Conservation (phyloP, 345 rosid genomes). For the Salix caprea region DNA sequence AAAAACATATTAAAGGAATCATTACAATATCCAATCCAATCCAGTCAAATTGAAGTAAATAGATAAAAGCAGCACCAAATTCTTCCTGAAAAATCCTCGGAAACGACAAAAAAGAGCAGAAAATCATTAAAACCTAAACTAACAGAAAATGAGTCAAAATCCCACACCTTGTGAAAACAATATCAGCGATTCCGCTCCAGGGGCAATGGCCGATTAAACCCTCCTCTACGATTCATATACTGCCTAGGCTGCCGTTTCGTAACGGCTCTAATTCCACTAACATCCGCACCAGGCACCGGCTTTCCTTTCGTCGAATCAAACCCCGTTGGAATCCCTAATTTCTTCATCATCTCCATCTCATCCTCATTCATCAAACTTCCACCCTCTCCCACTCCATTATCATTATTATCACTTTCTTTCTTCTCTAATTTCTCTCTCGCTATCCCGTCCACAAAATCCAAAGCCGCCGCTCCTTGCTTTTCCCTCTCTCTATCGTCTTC, state of each 20-base stretch:
- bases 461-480: constrained; percentile 36
- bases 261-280: constrained; percentile 73
- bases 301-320: constrained; percentile 95
- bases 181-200: constrained; percentile 65
- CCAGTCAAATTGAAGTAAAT: neutral
- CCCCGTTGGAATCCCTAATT: constrained; percentile 80
- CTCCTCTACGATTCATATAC: constrained; percentile 95
- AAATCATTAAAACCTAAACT: neutral
- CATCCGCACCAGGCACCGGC: constrained; percentile 74
- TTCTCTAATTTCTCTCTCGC: constrained; percentile 49
- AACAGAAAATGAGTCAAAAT: neutral
- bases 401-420: constrained; percentile 25
- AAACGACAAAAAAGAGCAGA: neutral
- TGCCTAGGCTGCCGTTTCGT: constrained; percentile 87
- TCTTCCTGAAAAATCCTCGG: neutral
- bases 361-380: constrained; percentile 34
- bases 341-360: constrained; percentile 89
- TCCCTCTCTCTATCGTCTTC: constrained; percentile 34
- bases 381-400: constrained; percentile 7
- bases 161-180: constrained; percentile 34
- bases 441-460: constrained; percentile 60
- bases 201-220: constrained; percentile 87
- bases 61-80: neutral
- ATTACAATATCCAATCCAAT: neutral
- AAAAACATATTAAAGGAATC: neutral